phyloP scores from a whole-genome alignment of 73 alveolate species.

The Uronychia binucleata region DNA sequence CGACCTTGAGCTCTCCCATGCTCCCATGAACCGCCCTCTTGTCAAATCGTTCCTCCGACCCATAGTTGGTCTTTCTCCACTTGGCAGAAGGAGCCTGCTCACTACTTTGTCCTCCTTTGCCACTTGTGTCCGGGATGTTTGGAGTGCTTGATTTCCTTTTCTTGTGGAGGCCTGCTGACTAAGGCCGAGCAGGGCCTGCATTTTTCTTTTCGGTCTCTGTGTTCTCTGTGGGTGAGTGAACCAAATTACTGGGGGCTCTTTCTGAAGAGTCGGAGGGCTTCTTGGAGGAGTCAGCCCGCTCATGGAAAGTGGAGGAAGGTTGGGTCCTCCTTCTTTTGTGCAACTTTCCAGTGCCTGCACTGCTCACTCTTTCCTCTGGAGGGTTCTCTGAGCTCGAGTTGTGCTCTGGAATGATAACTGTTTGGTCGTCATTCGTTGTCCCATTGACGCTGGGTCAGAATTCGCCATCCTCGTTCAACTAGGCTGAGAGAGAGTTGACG shows the following conservation, averaged over 20 bases:
- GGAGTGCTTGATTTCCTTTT: not conserved
- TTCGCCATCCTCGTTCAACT: not conserved
- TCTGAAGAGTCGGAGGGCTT: too few relatives aligned
- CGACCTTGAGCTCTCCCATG: not conserved
- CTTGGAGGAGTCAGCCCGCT: not conserved
- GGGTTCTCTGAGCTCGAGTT: not conserved
- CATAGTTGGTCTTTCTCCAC: not conserved
- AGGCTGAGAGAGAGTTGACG: not conserved
- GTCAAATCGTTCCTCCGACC: not conserved
- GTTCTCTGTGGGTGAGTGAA: not conserved
- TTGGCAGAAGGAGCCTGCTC: too few relatives aligned
- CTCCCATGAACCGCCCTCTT: not conserved
- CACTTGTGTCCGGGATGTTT: not conserved
- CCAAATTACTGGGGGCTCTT: not conserved
- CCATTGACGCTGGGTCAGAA: not conserved
- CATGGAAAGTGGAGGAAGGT: not conserved
- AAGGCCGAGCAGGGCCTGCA: not conserved
- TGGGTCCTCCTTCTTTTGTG: not conserved
- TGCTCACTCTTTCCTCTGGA: not conserved
- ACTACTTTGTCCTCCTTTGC: not conserved
- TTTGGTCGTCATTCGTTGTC: not conserved
- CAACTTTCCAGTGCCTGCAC: not conserved
- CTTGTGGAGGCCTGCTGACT: not conserved
- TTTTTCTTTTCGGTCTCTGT: not conserved
- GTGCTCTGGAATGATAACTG: not conserved